phyloP scores from a whole-genome alignment of 148 eudicot species.

The Vaccinium vitisidaea region DNA sequence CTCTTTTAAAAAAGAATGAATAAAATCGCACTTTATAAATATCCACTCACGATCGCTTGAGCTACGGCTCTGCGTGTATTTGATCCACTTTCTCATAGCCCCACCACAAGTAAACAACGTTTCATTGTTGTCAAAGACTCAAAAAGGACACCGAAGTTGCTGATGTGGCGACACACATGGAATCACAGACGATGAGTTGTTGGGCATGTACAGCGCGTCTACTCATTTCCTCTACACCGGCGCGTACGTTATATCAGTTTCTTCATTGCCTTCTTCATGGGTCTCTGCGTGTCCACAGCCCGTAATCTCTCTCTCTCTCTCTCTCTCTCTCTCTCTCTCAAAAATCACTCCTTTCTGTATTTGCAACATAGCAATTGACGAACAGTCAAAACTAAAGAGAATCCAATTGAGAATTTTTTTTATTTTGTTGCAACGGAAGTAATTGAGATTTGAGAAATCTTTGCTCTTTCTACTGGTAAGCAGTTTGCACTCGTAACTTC shows the following conservation, averaged over 20 bases:
- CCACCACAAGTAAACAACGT: neutral
- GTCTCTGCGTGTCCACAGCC: conserved; percentile 22
- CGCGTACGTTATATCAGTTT: neutral
- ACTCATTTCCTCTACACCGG: neutral
- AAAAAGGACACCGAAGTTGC: conserved; percentile 2
- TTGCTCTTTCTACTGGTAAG: neutral
- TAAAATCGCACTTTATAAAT: too few species aligned
- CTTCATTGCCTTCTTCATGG: neutral
- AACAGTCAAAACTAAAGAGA: conserved; percentile 15
- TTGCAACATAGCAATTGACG: neutral
- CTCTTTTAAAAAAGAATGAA: too few species aligned
- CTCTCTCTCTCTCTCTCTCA: conserved; percentile 5
- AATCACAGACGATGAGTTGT: conserved; percentile 15
- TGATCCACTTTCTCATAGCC: neutral
- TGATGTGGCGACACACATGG: conserved; percentile 17
- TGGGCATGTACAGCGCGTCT: neutral
- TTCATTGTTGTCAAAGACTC: neutral
- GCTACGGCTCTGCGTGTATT: too few species aligned
- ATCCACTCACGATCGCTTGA: too few species aligned
- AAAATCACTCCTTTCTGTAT: conserved; percentile 19
- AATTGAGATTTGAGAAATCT: neutral
- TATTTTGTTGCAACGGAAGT: too few species aligned
- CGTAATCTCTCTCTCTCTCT: conserved; percentile 5
- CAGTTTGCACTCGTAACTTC: neutral
- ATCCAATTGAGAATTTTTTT: neutral